Conservation (phyloP, 2,329 filamentous ascomycete genomes). For the Coniochaeta prunicola region DNA sequence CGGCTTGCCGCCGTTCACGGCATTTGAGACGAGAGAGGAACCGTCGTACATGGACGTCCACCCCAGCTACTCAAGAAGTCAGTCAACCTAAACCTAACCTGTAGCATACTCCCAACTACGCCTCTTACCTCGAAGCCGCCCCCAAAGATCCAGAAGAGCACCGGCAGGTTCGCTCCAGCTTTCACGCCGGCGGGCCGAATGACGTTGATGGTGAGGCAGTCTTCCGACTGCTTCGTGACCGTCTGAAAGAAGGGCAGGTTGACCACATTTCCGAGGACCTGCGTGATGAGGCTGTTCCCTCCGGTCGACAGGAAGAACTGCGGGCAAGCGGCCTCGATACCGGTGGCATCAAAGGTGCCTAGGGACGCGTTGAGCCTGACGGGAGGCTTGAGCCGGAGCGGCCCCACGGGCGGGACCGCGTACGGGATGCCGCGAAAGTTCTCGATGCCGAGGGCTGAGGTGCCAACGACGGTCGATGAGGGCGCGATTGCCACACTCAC, state of each 20-base stretch:
- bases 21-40: conserved; percentile 35
- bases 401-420: conserved; percentile 60
- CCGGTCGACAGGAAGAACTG: conserved; percentile 57
- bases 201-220: conserved; percentile 57
- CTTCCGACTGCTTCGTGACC: conserved; percentile 48
- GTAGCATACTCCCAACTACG: no score
- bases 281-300: conserved; percentile 26
- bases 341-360: conserved; percentile 55
- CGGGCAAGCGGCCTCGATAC: conserved; percentile 56
- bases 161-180: conserved; percentile 50
- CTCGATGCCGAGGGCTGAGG: conserved; percentile 44
- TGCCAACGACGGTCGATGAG: conserved; percentile 49
- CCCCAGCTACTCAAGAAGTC: conserved; percentile 27
- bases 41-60: conserved; percentile 46
- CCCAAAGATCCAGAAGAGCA: conserved; percentile 65
- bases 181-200: conserved; percentile 50
- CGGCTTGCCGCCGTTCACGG: conserved; percentile 46
- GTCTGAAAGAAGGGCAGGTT: conserved; percentile 51
- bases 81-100: background rate
- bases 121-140: conserved; percentile 52
- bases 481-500: conserved; percentile 45
- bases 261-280: conserved; percentile 42
- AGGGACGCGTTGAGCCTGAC: conserved; percentile 48
- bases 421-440: conserved; percentile 70
- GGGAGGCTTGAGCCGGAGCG: conserved; percentile 63